These are phyloP conservation scores for Microsporum audouinii DNA, from an alignment of 2,329 filamentous ascomycete species.

Conservation along the genomic window DNA sequence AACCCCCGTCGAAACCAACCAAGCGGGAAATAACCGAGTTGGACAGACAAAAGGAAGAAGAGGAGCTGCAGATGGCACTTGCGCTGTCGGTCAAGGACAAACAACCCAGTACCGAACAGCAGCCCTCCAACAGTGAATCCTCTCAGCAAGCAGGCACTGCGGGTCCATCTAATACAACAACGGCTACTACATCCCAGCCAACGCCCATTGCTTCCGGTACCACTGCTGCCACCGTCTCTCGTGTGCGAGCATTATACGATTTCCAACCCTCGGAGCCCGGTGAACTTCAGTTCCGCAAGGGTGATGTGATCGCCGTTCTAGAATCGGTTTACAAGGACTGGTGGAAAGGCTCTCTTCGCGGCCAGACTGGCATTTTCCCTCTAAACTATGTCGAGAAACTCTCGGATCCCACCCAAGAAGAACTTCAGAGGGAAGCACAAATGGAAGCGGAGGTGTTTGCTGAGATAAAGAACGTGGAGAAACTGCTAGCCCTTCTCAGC, in stretches of 20 bases:
- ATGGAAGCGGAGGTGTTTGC: constrained; percentile 79
- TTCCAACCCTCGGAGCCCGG: constrained; percentile 89
- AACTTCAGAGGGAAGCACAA: constrained; percentile 87
- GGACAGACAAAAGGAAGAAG: constrained; percentile 90
- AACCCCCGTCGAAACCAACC: constrained; percentile 81
- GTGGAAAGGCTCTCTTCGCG: constrained; percentile 93
- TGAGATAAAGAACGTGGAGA: constrained; percentile 67
- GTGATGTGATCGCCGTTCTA: constrained; percentile 91
- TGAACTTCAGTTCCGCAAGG: constrained; percentile 91
- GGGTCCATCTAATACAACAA: constrained; percentile 9
- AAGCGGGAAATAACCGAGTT: constrained; percentile 84
- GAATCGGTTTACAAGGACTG: constrained; percentile 99
- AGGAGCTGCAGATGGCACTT: constrained; percentile 92
- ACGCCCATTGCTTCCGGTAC: constrained; percentile 61
- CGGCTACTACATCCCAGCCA: constrained; percentile 35
- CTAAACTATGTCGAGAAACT: constrained; percentile 98
- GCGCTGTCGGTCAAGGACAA: constrained; percentile 89
- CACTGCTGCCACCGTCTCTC: constrained; percentile 88
- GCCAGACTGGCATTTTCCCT: constrained; percentile 94
- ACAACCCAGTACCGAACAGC: constrained; percentile 37
- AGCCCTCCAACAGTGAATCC: constrained; percentile 22
- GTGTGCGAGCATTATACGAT: constrained; percentile 86
- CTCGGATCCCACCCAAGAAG: constrained; percentile 84
- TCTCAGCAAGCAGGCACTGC: constrained; percentile 32
- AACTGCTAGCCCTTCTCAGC: constrained; percentile 77